phyloP scores from a whole-genome alignment of 495 filamentous ascomycete genomes.

The Emericellopsis terricola region DNA sequence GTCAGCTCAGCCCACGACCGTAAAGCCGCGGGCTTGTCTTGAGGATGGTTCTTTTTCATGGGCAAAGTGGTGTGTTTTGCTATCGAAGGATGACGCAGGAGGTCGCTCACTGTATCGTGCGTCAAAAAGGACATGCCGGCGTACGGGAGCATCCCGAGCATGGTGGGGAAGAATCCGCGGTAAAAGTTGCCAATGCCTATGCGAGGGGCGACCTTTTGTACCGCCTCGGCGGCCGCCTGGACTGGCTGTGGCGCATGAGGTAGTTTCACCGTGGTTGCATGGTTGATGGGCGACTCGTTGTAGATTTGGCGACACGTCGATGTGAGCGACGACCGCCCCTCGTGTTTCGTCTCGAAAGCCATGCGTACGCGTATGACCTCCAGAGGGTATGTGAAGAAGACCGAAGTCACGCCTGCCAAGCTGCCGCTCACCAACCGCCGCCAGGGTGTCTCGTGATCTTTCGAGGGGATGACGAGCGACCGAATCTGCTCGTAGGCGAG shows the following conservation, averaged over 20 bases:
- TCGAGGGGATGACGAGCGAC: conserved; percentile 45
- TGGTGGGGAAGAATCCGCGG: conserved; percentile 75
- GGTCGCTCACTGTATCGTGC: conserved; percentile 72
- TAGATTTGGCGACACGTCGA: conserved; percentile 74
- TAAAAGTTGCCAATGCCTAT: conserved; percentile 80
- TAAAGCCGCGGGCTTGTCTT: conserved; percentile 44
- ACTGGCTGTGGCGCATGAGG: conserved; percentile 6
- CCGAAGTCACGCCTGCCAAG: conserved; percentile 70
- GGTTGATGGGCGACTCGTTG: conserved; percentile 35
- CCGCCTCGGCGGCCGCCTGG: conserved; percentile 10
- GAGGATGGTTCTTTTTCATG: conserved; percentile 20
- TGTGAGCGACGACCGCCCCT: conserved; percentile 43
- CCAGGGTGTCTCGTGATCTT: conserved; percentile 58
- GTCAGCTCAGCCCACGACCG: conserved; percentile 66
- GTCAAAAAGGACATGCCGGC: conserved; percentile 95
- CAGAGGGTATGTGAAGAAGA: conserved; percentile 89
- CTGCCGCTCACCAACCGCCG: conserved; percentile 65
- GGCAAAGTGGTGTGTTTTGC: conserved; percentile 48
- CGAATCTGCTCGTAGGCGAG: conserved; percentile 93
- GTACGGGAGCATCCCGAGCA: conserved; percentile 90
- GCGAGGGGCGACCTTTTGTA: conserved; percentile 28
- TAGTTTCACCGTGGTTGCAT: neutral
- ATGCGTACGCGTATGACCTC: conserved; percentile 85
- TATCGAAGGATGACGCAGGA: conserved; percentile 47
- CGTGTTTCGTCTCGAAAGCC: conserved; percentile 74